A percentile compares a stretch with the other conserved stretches of the same genome.
Evolutionary conservation across 148 eudicot species (phyloP).

Genomic region (Suaeda aralocaspica): DNA sequence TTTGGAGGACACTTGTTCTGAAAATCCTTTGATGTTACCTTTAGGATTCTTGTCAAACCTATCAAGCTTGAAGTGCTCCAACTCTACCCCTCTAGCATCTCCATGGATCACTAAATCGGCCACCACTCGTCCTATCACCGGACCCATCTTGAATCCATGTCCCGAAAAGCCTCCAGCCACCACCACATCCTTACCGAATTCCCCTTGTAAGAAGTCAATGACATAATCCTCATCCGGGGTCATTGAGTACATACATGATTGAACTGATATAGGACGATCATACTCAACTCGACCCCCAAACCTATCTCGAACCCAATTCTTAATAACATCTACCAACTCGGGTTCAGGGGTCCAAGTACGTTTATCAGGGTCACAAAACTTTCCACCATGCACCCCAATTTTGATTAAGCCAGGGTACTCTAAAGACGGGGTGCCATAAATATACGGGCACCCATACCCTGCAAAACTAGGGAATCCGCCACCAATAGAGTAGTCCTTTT

Average conservation of each 20-base stretch:
- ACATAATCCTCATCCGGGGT: conserved; percentile 84
- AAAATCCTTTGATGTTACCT: conserved; percentile 64
- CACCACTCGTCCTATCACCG: conserved; percentile 59
- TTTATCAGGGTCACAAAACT: conserved; percentile 56
- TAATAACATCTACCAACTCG: conserved; percentile 25
- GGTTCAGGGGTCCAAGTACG: conserved; percentile 43
- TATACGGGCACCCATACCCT: conserved; percentile 64
- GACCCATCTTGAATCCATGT: conserved; percentile 97
- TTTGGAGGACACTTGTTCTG: conserved; percentile 48
- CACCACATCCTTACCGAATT: conserved; percentile 67
- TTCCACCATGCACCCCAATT: conserved; percentile 59
- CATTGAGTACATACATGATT: conserved; percentile 83
- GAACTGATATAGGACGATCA: conserved; percentile 44
- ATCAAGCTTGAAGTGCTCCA: conserved; percentile 47
- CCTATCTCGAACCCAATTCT: conserved; percentile 49
- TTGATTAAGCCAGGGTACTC: conserved; percentile 84
- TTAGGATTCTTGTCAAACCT: conserved; percentile 60
- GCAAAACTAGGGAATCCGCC: conserved; percentile 74
- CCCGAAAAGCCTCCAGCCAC: conserved; percentile 89
- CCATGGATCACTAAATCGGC: conserved; percentile 51
- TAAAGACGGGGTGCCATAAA: conserved; percentile 80
- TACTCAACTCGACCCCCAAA: conserved; percentile 53
- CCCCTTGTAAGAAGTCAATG: conserved; percentile 80
- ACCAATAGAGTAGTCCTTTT: conserved; percentile 42
- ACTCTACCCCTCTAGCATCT: conserved; percentile 45